These are phyloP conservation scores for Hansfordia pulvinata DNA, from an alignment of 2,329 filamentous ascomycete species.

Conservation along the genomic window DNA sequence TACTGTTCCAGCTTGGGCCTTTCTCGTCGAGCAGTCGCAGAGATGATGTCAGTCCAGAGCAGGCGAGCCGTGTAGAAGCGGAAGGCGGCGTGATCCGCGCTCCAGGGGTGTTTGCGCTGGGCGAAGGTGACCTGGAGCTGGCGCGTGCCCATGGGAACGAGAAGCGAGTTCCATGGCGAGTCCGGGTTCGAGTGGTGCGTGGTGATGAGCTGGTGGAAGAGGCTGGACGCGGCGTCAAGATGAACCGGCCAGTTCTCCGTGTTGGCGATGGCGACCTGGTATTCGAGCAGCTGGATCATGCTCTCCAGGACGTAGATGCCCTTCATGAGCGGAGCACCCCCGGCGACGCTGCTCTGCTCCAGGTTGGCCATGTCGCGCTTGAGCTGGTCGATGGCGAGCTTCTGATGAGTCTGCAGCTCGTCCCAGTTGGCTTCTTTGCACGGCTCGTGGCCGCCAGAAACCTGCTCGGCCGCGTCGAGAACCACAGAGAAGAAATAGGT, in stretches of 20 bases:
- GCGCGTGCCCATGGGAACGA: constrained; percentile 10
- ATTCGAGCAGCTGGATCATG: constrained; percentile 38
- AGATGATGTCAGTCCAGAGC: constrained; percentile 34
- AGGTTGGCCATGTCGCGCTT: constrained; percentile 23
- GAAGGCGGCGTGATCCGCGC: constrained; percentile 29
- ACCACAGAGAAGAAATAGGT: constrained; percentile 41
- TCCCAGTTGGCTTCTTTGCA: constrained; percentile 21
- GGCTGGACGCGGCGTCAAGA: constrained; percentile 31
- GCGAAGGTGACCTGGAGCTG: constrained; percentile 3
- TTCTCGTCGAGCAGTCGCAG: constrained; percentile 29
- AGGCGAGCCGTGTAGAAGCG: constrained; percentile 32
- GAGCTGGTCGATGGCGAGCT: constrained; percentile 28
- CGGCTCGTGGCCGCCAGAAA: constrained; percentile 17
- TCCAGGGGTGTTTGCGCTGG: constrained; percentile 22
- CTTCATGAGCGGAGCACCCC: no score
- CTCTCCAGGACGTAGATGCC: constrained; percentile 30
- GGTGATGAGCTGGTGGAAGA: constrained; percentile 32
- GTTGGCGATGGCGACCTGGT: constrained; percentile 31
- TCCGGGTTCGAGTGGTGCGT: constrained; percentile 6
- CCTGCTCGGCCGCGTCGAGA: constrained; percentile 15
- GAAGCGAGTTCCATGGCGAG: constrained; percentile 19
- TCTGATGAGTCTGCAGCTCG: constrained; percentile 28
- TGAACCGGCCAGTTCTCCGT: constrained; percentile 36
- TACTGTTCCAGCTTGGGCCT: constrained; percentile 27
- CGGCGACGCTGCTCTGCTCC: constrained; percentile 9